Base-by-base conservation (phyloP, 106 monocot species). In the Dendrobium officinale region DNA sequence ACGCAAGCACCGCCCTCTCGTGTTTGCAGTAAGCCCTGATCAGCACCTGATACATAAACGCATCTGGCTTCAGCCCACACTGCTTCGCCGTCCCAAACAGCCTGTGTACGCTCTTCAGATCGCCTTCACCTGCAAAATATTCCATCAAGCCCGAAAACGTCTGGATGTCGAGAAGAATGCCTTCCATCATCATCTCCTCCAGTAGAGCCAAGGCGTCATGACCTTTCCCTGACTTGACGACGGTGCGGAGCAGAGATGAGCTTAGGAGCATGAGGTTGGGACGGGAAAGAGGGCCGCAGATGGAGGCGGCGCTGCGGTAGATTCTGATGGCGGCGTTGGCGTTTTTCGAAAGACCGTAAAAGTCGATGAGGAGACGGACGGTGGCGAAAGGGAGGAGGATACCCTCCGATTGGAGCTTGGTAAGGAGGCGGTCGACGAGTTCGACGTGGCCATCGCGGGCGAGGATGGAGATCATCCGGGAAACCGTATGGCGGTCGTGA, bases 121-220 rank as follows among this genome's bases (percentile, higher is more conserved):
- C 97, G 5, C 89, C 90, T 5, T 72, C 83, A 3, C 77, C 59
- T 1, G 94, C 96, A 20, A 92, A 92, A 61, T 88, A 88, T 75
- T 97, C 82, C 83, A 97, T 86, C 85, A 92, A 40, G 2, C 97
- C 97, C 0, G 91, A 82, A 79, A 94, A 97, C 22, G 94, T 94
- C 80, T 97, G 97, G 48, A 82, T 22, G 76, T 94, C 94, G 0
- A 86, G 86, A 51, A 85, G 75, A 33, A 92, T 76, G 3, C 82
- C 78, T 9, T 80, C 80, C n/a, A 33, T 15, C 82, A 91, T 86
- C 85, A 88, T 88, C 82, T 91, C 92, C 54, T 97, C 94, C 43
- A 92, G 26, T n/a, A 88, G 54, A 24, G 82, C 87, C 91, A 91
- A 75, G 9, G 81, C 87, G 31, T 89, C 89, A 6, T 70, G 22